A percentile compares a stretch with the other conserved stretches of the same genome.
These are phyloP conservation scores for Fusarium tupiense DNA, from an alignment of 2,329 filamentous ascomycete genomes.

Conservation along the genomic window DNA sequence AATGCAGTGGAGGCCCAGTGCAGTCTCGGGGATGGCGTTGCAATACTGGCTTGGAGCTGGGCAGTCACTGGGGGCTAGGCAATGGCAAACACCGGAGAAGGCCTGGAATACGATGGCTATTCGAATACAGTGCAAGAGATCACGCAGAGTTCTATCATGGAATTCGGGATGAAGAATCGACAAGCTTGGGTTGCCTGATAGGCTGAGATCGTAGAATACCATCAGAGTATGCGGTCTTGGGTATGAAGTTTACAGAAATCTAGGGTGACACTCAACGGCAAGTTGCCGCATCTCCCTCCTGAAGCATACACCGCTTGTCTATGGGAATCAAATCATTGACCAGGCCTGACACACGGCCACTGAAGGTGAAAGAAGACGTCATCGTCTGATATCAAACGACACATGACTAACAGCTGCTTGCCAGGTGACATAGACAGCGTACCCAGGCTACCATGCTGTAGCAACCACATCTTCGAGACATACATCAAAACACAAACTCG, in stretches of 20 bases:
- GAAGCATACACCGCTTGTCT: background rate
- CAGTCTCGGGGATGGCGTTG: slow-evolving; percentile 47
- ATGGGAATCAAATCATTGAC: background rate
- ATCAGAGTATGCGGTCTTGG: background rate
- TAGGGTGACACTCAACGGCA: background rate
- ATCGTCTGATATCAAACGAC: background rate
- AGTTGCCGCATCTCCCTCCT: background rate
- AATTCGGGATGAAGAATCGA: background rate
- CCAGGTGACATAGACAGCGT: background rate
- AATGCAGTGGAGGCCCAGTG: slow-evolving; percentile 65
- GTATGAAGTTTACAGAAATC: slow-evolving; percentile 5
- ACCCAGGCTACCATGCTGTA: background rate
- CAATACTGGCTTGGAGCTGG: slow-evolving; percentile 58
- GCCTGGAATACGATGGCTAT: slow-evolving; percentile 73
- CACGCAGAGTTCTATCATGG: background rate
- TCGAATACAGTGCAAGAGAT: slow-evolving; percentile 53
- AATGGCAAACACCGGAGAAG: slow-evolving; percentile 73
- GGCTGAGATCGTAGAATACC: rapidly evolving
- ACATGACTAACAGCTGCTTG: slow-evolving; percentile 5
- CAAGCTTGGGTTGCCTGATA: rapidly evolving
- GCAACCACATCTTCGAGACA: background rate
- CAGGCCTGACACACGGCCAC: background rate
- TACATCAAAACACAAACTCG: background rate
- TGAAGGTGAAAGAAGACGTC: background rate
- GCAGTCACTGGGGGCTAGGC: slow-evolving; percentile 66